Evolutionary conservation across 1,139 yeast species (phyloP), one percentile per base, ranked within the genome.

Genomic region (Geotrichum aggregatum): DNA sequence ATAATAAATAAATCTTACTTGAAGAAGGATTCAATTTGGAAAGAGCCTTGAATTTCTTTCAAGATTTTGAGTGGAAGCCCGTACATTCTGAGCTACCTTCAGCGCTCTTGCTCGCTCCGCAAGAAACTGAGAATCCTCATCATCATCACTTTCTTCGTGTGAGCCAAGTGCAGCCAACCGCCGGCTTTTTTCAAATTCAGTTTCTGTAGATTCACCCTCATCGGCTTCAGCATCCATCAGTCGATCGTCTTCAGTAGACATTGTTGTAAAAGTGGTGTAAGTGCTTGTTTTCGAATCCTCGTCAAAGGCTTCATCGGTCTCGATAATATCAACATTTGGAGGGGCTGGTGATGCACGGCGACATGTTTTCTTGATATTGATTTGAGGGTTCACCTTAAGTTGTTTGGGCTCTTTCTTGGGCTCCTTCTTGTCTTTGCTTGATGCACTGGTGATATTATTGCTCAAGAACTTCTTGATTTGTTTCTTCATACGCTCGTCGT

Each of bases 151-250:
- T 1, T 35, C 2, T 10, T 36, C 18, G 11, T 36, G 7, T 6
- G 44, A 43, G 19, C 36, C 33, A 58, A 89, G 75, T 1, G 96
- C 96, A 2, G 92, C 91, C 57, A 87, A 70, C 59, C 97, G 78
- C 63, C 96, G 79, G 44, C 75, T 76, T 58, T 81, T 78, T 65
- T 89, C 97, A 24, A 83, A 81, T 35, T 74, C 84, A 0, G 91
- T 83, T 62, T 86, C 94, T 18, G 28, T 24, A n/a, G n/a, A n/a
- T 72, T 74, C 50, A 18, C 46, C 54, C 11, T 52, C 56, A 11
- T 52, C 54, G 7, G 39, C 47, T n/a, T 54, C n/a, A n/a, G n/a
- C n/a, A n/a, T n/a, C n/a, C n/a, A 24, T 24, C 28, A 24, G 28
- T 24, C 7, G 28, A 28, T 31, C 19, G 30, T 16, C 22, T 14